Evolutionary conservation across 805 yeast genomes (phyloP).

Genomic region (Grigorovia transvaalensis): DNA sequence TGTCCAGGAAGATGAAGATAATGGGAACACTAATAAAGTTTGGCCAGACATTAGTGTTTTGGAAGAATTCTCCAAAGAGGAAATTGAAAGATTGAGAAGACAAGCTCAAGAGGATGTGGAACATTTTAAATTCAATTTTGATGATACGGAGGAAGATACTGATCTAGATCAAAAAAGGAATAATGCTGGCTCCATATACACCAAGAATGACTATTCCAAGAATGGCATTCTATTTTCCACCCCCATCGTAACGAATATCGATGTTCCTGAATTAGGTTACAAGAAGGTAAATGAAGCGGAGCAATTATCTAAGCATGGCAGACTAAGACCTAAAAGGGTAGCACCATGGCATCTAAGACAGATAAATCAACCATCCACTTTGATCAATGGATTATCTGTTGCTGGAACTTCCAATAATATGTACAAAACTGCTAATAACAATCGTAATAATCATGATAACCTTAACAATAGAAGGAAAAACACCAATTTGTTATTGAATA

Average conservation of each 20-base stretch:
- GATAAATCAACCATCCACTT: slow-evolving; percentile 1
- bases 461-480: neutral
- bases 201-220: slow-evolving; percentile 5
- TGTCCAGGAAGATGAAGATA: slow-evolving; percentile 51
- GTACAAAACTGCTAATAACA: neutral
- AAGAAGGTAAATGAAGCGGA: slow-evolving; percentile 47
- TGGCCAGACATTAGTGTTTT: slow-evolving; percentile 84
- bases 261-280: slow-evolving; percentile 32
- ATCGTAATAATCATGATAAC: neutral
- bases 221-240: slow-evolving; percentile 31
- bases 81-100: slow-evolving; percentile 38
- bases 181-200: neutral
- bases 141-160: slow-evolving; percentile 24
- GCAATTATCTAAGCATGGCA: slow-evolving; percentile 37
- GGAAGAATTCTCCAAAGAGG: slow-evolving; percentile 69
- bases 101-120: slow-evolving; percentile 33
- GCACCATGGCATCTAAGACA: slow-evolving; percentile 57
- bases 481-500: slow-evolving; percentile 3
- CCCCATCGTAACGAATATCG: slow-evolving; percentile 36
- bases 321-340: slow-evolving; percentile 64
- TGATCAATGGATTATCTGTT: slow-evolving; percentile 2
- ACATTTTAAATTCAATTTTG: slow-evolving; percentile 30
- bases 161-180: slow-evolving; percentile 1
- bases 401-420: neutral
- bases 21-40: slow-evolving; percentile 14